These are phyloP conservation scores for Candida pseudoviswanathii DNA, from an alignment of 1,139 yeast species.

Conservation along the genomic window DNA sequence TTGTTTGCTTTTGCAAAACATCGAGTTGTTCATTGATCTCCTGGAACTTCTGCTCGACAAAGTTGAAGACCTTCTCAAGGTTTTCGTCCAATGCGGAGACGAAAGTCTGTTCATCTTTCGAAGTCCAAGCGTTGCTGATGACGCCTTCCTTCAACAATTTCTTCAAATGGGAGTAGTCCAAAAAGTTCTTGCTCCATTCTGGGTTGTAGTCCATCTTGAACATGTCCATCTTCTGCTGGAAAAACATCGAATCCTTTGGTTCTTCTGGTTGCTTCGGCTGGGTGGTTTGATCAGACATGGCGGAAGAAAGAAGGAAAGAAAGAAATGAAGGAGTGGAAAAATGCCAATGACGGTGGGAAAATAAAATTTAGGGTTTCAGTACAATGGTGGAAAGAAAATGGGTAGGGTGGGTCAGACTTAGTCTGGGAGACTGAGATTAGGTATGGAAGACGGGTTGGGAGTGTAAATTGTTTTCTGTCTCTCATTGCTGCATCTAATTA, in stretches of 20 bases:
- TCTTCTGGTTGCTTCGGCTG: not conserved
- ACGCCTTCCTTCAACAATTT: conserved; percentile 80
- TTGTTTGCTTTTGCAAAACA: conserved; percentile 55
- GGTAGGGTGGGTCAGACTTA: no score
- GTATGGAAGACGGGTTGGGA: no score
- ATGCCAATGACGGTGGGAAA: not conserved
- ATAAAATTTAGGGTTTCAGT: not conserved
- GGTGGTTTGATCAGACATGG: not conserved
- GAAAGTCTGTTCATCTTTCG: conserved; percentile 79
- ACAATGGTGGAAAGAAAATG: no score
- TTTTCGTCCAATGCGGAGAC: conserved; percentile 82
- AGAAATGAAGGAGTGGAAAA: not conserved
- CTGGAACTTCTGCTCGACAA: conserved; percentile 73
- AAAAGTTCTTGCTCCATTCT: conserved; percentile 1
- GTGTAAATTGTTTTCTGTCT: not conserved
- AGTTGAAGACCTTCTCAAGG: conserved; percentile 89
- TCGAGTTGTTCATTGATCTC: conserved; percentile 67
- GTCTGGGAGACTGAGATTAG: no score
- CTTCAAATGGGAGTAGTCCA: conserved; percentile 69
- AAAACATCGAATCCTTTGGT: conserved; percentile 1
- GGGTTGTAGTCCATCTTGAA: conserved; percentile 2
- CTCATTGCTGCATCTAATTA: conserved; percentile 1
- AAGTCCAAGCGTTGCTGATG: conserved; percentile 65
- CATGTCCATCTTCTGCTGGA: conserved; percentile 2
- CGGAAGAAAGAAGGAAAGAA: not conserved